Evolutionary conservation across 768 basidiomycete genomes (phyloP).

Genomic region (Lenzites betulinus): DNA sequence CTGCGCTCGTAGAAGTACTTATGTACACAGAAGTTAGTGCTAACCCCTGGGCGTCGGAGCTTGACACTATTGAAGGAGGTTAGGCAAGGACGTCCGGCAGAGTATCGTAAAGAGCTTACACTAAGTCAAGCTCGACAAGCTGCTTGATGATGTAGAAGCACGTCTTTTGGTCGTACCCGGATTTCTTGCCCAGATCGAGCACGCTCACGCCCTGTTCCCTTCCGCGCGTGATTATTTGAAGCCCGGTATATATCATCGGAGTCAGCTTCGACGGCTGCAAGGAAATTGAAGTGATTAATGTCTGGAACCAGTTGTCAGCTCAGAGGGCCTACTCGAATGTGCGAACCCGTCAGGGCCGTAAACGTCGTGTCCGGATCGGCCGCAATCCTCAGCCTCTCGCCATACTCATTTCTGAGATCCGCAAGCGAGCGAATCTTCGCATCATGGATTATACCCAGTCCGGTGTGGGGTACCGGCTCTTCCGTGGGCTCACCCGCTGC

Average conservation of each 20-base stretch:
- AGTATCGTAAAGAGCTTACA: slow-evolving; percentile 48
- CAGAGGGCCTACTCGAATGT: slow-evolving; percentile 62
- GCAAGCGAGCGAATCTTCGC: slow-evolving; percentile 56
- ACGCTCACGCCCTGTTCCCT: slow-evolving; percentile 77
- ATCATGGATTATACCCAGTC: slow-evolving; percentile 55
- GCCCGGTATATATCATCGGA: slow-evolving; percentile 80
- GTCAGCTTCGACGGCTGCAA: slow-evolving; percentile 75
- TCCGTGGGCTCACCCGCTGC: slow-evolving; percentile 49
- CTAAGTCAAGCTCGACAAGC: slow-evolving; percentile 68
- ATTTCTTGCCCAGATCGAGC: slow-evolving; percentile 72
- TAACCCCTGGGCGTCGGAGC: slow-evolving; percentile 74
- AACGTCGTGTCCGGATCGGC: slow-evolving; percentile 75
- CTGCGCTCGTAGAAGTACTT: slow-evolving; percentile 81
- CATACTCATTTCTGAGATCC: slow-evolving; percentile 57
- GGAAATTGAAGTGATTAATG: not conserved
- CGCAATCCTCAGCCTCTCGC: slow-evolving; percentile 68
- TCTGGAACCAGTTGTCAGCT: slow-evolving; percentile 7
- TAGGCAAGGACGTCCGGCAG: not conserved
- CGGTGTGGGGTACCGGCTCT: slow-evolving; percentile 37
- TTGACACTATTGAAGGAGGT: slow-evolving; percentile 49
- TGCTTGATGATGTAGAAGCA: slow-evolving; percentile 86
- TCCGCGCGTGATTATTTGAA: slow-evolving; percentile 84
- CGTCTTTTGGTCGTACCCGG: slow-evolving; percentile 87
- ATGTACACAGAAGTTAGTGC: slow-evolving; percentile 79
- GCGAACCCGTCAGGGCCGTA: slow-evolving; percentile 81